Evolutionary conservation across 441 rosid species (phyloP).

Genomic region (Theobroma grandiflorum): DNA sequence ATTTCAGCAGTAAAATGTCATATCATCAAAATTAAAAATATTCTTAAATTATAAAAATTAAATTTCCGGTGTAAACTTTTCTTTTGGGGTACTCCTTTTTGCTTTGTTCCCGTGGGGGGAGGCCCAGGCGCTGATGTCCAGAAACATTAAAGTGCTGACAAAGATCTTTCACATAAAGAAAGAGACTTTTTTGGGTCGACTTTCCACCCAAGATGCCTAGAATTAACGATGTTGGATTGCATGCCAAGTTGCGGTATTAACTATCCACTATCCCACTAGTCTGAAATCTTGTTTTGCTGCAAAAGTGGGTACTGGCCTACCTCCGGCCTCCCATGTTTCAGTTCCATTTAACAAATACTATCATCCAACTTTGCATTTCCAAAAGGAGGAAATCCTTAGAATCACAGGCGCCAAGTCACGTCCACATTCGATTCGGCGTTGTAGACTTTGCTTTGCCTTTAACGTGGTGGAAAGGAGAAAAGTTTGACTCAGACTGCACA

Average conservation of each 20-base stretch:
- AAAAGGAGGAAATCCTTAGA: neutral
- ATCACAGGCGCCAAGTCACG: neutral
- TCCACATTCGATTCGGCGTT: neutral
- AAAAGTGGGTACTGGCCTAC: neutral
- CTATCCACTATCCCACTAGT: neutral
- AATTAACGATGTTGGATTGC: neutral
- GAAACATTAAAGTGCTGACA: too few species aligned
- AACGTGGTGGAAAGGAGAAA: slow-evolving; percentile 4
- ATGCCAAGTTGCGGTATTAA: neutral
- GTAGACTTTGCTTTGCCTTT: neutral
- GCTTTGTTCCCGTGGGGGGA: too few species aligned
- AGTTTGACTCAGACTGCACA: neutral
- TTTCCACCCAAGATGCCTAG: too few species aligned
- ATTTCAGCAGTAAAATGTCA: too few species aligned
- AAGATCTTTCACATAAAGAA: too few species aligned
- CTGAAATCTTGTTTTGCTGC: neutral
- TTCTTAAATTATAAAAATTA: too few species aligned
- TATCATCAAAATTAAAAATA: too few species aligned
- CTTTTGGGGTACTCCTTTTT: too few species aligned
- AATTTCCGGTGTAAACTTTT: too few species aligned
- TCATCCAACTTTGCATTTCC: neutral
- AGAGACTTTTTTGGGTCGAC: too few species aligned
- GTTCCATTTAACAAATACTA: neutral
- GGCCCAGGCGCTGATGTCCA: too few species aligned
- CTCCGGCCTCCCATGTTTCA: neutral